These are phyloP conservation scores for Streptanthus diversifolius DNA, from an alignment of 345 rosid species.

Conservation along the genomic window DNA sequence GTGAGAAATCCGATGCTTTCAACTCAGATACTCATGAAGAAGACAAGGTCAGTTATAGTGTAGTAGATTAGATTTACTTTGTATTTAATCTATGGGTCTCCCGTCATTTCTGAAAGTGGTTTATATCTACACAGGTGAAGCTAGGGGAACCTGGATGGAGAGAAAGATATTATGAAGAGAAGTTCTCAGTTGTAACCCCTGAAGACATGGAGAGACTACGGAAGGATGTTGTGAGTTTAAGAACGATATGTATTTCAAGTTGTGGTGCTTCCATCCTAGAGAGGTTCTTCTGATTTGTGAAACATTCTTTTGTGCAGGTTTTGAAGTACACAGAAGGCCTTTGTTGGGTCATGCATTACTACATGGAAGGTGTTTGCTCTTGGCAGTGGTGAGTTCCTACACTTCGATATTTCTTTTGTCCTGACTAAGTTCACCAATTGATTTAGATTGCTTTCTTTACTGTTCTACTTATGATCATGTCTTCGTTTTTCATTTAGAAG, in stretches of 20 bases:
- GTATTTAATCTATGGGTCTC: neutral
- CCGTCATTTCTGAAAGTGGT: slow-evolving; percentile 6
- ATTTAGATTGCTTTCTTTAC: neutral
- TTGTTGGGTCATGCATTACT: slow-evolving; percentile 99
- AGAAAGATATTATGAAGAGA: slow-evolving; percentile 93
- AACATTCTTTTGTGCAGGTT: slow-evolving; percentile 47
- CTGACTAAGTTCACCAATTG: neutral
- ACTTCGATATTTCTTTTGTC: neutral
- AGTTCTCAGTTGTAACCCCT: slow-evolving; percentile 56
- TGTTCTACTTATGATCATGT: neutral
- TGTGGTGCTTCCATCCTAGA: neutral
- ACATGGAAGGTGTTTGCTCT: slow-evolving; percentile 97
- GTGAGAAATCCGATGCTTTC: slow-evolving; percentile 78
- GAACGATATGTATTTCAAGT: slow-evolving; percentile 1
- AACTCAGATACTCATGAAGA: slow-evolving; percentile 61
- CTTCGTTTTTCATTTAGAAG: neutral
- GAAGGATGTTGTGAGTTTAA: slow-evolving; percentile 79
- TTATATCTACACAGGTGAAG: slow-evolving; percentile 51
- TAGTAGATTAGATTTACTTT: neutral
- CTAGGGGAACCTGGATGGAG: slow-evolving; percentile 97
- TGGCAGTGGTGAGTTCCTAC: slow-evolving; percentile 82
- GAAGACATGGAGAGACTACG: slow-evolving; percentile 77
- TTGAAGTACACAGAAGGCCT: slow-evolving; percentile 85
- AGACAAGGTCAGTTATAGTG: slow-evolving; percentile 66
- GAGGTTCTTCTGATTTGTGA: slow-evolving; percentile 12